Percentiles rank a stretch among this genome's conserved stretches.
Conservation (phyloP, 2,329 filamentous ascomycete genomes). For the Cercospora sojina region DNA sequence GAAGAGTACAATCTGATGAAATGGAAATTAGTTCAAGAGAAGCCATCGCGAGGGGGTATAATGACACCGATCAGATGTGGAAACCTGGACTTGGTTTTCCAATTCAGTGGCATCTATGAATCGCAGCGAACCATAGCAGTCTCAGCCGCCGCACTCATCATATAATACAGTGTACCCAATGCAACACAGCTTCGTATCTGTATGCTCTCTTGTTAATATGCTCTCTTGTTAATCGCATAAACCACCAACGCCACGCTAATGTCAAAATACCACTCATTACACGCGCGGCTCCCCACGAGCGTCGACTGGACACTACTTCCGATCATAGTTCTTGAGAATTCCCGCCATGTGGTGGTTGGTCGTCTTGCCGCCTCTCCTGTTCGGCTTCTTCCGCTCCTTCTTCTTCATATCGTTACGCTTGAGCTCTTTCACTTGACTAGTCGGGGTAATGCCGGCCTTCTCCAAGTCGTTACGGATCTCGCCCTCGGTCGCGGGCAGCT, state of each 20-base stretch:
- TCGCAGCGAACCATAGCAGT: background rate
- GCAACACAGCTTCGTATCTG: background rate
- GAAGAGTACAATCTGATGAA: background rate
- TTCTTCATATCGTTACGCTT: constrained; percentile 48
- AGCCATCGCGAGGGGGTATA: background rate
- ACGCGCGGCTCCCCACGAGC: background rate
- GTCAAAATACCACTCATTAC: constrained; percentile 1
- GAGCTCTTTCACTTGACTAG: constrained; percentile 72
- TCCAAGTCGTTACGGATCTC: constrained; percentile 76
- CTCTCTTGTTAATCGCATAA: background rate
- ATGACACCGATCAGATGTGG: background rate
- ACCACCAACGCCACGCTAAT: constrained; percentile 17
- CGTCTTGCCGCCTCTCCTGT: constrained; percentile 72
- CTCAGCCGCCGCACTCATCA: background rate
- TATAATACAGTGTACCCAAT: background rate
- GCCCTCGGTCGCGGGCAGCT: constrained; percentile 67
- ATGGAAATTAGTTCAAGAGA: background rate
- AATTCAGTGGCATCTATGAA: background rate
- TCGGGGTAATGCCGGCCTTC: constrained; percentile 77
- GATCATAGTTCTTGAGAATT: constrained; percentile 69
- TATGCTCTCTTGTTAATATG: background rate
- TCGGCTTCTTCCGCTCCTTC: constrained; percentile 73
- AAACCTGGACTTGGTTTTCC: background rate
- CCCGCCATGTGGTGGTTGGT: constrained; percentile 86
- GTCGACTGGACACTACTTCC: constrained; percentile 15